Conservation (phyloP, 2,329 filamentous ascomycete genomes). For the Aspergillus fischeri region DNA sequence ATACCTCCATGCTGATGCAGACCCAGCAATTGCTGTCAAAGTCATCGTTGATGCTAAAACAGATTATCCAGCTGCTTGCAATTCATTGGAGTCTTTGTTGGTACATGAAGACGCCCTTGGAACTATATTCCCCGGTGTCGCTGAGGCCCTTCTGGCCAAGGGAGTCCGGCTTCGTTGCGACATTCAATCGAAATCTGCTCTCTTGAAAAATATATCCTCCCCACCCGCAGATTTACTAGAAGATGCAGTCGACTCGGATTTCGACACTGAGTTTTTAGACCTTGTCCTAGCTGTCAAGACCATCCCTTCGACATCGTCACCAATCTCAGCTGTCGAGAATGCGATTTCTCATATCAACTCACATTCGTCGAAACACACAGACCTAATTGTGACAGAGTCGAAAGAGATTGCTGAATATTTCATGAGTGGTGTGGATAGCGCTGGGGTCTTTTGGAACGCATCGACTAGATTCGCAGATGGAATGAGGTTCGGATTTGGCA, state of each 20-base stretch:
- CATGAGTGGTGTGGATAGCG: conserved; percentile 79
- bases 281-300: conserved; percentile 80
- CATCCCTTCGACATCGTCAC: conserved; percentile 45
- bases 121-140: conserved; percentile 66
- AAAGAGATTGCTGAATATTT: conserved; percentile 69
- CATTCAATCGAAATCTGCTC: conserved; percentile 58
- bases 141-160: conserved; percentile 67
- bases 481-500: conserved; percentile 96
- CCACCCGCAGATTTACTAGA: conserved; percentile 51
- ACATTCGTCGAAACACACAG: conserved; percentile 91
- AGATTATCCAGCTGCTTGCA: conserved; percentile 92
- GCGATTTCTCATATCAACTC: conserved; percentile 87
- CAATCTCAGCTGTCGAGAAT: conserved; percentile 51
- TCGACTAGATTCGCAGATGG: conserved; percentile 93
- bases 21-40: conserved; percentile 64
- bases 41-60: conserved; percentile 90
- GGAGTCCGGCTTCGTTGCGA: conserved; percentile 86
- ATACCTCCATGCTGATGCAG: conserved; percentile 77
- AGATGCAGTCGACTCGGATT: conserved; percentile 68
- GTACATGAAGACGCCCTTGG: conserved; percentile 68
- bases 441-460: conserved; percentile 95
- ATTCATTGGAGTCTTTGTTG: conserved; percentile 86
- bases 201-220: conserved; percentile 48
- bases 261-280: conserved; percentile 82
- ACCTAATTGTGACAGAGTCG: conserved; percentile 76